Evolutionary conservation across 2,329 filamentous ascomycete genomes (phyloP).

Genomic region (Fusarium chaquense): DNA sequence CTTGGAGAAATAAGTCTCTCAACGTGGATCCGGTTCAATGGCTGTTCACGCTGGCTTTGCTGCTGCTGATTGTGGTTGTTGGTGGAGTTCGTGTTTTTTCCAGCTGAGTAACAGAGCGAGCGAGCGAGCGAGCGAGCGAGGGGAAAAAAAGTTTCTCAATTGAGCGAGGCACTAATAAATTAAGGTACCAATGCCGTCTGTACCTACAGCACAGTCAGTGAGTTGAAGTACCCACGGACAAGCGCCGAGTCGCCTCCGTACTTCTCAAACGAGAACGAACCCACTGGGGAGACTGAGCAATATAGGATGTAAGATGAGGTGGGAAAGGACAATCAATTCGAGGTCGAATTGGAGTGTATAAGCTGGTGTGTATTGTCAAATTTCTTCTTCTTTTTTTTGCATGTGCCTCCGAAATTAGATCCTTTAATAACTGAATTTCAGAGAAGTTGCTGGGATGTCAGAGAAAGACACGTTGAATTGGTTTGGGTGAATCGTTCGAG

Average conservation of each 20-base stretch:
- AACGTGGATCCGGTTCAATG: conserved; percentile 7
- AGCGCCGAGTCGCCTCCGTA: conserved; percentile 34
- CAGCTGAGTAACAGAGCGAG: conserved; percentile 40
- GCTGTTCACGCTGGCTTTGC: conserved; percentile 4
- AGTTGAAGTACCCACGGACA: conserved; percentile 32
- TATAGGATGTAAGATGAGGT: neutral
- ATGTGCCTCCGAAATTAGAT: neutral
- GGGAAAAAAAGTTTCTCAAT: conserved; percentile 27
- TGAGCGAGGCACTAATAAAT: conserved; percentile 40
- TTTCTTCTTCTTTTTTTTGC: neutral
- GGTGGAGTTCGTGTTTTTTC: conserved; percentile 41
- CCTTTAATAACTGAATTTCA: neutral
- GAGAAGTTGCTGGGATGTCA: neutral
- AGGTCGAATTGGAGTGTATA: neutral
- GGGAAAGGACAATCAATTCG: neutral
- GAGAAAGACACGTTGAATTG: neutral
- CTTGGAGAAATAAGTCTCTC: neutral
- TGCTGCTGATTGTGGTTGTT: conserved; percentile 4
- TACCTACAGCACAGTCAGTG: conserved; percentile 5
- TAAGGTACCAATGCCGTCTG: conserved; percentile 9
- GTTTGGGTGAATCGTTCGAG: neutral
- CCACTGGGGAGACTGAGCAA: neutral
- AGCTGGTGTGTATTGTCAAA: neutral
- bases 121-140: conserved; percentile 23
- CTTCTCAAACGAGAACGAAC: conserved; percentile 14